A percentile compares a stretch with the other conserved stretches of the same genome.
Evolutionary conservation across 2,329 filamentous ascomycete species (phyloP).

Genomic region (Alternaria ventricosa): DNA sequence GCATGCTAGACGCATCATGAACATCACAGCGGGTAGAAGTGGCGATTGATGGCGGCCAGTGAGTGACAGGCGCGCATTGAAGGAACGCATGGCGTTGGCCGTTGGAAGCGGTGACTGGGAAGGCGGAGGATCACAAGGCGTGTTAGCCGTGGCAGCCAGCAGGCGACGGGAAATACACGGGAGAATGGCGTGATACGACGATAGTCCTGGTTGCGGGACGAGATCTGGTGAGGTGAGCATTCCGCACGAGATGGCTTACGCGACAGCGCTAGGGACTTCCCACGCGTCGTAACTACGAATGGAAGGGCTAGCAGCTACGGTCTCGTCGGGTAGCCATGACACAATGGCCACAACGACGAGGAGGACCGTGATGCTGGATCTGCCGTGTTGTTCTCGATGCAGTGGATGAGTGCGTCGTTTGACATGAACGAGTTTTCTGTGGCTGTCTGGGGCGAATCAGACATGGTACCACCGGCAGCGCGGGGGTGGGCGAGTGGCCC

Average conservation of each 20-base stretch:
- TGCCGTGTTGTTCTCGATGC: constrained; percentile 1
- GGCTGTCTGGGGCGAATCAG: background rate
- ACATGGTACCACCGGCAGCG: background rate
- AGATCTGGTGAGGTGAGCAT: constrained; percentile 4
- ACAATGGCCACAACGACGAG: background rate
- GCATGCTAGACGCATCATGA: constrained; percentile 1
- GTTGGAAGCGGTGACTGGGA: constrained; percentile 4
- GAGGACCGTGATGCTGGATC: background rate
- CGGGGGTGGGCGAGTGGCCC: constrained; percentile 1
- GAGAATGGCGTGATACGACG: constrained; percentile 15
- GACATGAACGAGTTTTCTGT: constrained; percentile 29
- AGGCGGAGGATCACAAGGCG: background rate
- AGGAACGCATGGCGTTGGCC: background rate
- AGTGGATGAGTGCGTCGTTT: constrained; percentile 13
- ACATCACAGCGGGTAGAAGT: constrained; percentile 12
- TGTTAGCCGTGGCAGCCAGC: constrained; percentile 4
- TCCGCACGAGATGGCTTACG: constrained; percentile 2
- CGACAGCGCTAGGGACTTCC: constrained; percentile 4
- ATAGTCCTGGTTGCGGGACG: constrained; percentile 5
- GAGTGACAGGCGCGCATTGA: constrained; percentile 1
- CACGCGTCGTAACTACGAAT: background rate
- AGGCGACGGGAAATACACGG: background rate
- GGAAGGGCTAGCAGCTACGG: background rate
- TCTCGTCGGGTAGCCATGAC: background rate
- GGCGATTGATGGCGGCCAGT: constrained; percentile 9